A percentile compares a stretch with the other conserved stretches of the same genome.
phyloP scores from a whole-genome alignment of 257 asterid species.

The Dorcoceras hygrometricum region DNA sequence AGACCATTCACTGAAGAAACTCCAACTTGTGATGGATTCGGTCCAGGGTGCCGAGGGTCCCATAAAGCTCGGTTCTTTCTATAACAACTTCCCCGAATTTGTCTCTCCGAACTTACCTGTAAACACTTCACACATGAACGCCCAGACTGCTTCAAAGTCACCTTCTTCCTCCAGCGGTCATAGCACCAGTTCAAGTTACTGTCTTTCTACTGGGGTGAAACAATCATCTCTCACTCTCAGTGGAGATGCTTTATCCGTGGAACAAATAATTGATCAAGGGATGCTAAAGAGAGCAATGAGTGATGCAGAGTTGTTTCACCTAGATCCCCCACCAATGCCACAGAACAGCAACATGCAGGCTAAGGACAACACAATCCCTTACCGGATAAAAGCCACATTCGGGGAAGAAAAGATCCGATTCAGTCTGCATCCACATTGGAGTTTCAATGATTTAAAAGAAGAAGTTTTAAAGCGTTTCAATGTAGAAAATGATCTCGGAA shows the following conservation, averaged over 20 bases:
- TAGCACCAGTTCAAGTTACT: slow-evolving; percentile 65
- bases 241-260: slow-evolving; percentile 41
- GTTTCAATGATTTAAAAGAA: slow-evolving; percentile 44
- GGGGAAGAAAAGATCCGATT: slow-evolving; percentile 74
- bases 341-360: slow-evolving; percentile 30
- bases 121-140: slow-evolving; percentile 26
- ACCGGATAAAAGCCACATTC: slow-evolving; percentile 59
- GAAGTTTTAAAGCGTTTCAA: slow-evolving; percentile 65
- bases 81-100: slow-evolving; percentile 70
- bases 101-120: slow-evolving; percentile 45
- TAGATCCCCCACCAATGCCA: slow-evolving; percentile 42
- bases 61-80: slow-evolving; percentile 69
- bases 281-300: slow-evolving; percentile 40
- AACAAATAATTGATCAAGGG: slow-evolving; percentile 26
- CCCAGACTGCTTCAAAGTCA: slow-evolving; percentile 35
- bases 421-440: slow-evolving; percentile 59
- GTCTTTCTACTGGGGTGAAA: slow-evolving; percentile 51
- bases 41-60: slow-evolving; percentile 81
- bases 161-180: slow-evolving; percentile 64
- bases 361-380: slow-evolving; percentile 22
- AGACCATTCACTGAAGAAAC: slow-evolving; percentile 72
- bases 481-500: slow-evolving; percentile 35
- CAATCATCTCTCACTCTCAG: slow-evolving; percentile 34
- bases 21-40: slow-evolving; percentile 82
- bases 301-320: slow-evolving; percentile 49